Conservation (phyloP, 2,329 filamentous ascomycete genomes). For the Aspergillus ochraceoroseus region DNA sequence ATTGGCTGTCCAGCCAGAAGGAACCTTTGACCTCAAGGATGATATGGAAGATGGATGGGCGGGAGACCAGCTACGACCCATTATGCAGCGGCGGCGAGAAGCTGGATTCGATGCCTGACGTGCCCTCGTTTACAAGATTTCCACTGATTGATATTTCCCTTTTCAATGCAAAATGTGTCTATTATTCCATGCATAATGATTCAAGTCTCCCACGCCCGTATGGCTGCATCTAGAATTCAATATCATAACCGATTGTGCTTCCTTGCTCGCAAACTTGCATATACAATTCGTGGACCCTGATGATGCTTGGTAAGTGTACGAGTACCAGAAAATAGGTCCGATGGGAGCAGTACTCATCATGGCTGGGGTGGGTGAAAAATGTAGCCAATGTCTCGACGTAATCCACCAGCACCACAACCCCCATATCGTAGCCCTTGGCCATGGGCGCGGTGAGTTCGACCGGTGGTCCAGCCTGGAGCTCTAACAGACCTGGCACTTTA, state of each 20-base stretch:
- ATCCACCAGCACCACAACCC: constrained; percentile 1
- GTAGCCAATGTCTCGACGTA: constrained; percentile 1
- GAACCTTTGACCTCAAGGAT: constrained; percentile 2
- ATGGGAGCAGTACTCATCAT: constrained; percentile 5
- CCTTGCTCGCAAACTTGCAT: neutral
- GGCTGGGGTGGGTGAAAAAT: neutral
- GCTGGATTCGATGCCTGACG: constrained; percentile 5
- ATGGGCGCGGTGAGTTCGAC: constrained; percentile 2
- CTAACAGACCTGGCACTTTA: neutral
- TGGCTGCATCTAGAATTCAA: neutral
- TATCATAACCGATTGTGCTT: constrained; percentile 3
- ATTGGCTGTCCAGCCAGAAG: constrained; percentile 1
- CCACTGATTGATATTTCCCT: no score
- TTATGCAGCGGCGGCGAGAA: constrained; percentile 2
- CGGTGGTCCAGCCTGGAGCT: neutral
- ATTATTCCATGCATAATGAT: no score
- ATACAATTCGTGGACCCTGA: neutral
- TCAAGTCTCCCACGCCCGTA: no score
- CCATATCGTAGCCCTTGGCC: constrained; percentile 4
- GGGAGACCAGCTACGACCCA: constrained; percentile 1
- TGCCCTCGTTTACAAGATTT: no score
- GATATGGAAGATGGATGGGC: constrained; percentile 4
- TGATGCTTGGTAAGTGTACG: no score
- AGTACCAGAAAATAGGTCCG: no score
- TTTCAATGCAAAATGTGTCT: no score